Conservation (phyloP, 495 filamentous ascomycete genomes). For the Podospora conica region DNA sequence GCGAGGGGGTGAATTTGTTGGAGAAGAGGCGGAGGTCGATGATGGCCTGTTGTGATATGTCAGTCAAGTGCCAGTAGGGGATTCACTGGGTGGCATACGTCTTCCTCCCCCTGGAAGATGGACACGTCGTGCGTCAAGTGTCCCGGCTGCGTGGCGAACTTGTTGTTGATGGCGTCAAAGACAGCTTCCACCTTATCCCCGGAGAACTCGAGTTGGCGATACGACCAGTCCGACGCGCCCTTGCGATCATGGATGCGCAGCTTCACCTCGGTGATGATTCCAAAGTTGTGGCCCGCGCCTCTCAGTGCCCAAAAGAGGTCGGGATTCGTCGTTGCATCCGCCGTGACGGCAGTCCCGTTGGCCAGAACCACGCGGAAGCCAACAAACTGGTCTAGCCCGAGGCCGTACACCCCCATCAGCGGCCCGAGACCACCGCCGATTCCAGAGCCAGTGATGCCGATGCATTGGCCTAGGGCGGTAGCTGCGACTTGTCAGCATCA, state of each 20-base stretch:
- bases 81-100: slow-evolving; percentile 4
- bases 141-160: slow-evolving; percentile 31
- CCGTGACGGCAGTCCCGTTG: slow-evolving; percentile 39
- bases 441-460: slow-evolving; percentile 42
- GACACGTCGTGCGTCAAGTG: slow-evolving; percentile 39
- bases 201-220: slow-evolving; percentile 38
- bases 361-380: slow-evolving; percentile 49
- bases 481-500: slow-evolving; percentile 3
- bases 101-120: slow-evolving; percentile 34
- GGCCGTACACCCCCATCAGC: slow-evolving; percentile 51
- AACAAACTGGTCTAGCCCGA: slow-evolving; percentile 50
- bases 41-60: neutral
- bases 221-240: slow-evolving; percentile 26
- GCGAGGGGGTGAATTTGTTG: neutral
- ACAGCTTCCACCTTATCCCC: slow-evolving; percentile 45
- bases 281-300: slow-evolving; percentile 58
- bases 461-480: slow-evolving; percentile 50
- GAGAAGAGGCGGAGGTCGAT: neutral
- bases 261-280: slow-evolving; percentile 47
- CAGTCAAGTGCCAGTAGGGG: neutral
- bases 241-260: slow-evolving; percentile 43
- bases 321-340: slow-evolving; percentile 22
- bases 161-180: slow-evolving; percentile 35
- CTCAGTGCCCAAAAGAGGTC: slow-evolving; percentile 52
- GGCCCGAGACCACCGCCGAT: slow-evolving; percentile 57